Conservation (phyloP, 2,329 filamentous ascomycete genomes). For the Penicillium sp. region DNA sequence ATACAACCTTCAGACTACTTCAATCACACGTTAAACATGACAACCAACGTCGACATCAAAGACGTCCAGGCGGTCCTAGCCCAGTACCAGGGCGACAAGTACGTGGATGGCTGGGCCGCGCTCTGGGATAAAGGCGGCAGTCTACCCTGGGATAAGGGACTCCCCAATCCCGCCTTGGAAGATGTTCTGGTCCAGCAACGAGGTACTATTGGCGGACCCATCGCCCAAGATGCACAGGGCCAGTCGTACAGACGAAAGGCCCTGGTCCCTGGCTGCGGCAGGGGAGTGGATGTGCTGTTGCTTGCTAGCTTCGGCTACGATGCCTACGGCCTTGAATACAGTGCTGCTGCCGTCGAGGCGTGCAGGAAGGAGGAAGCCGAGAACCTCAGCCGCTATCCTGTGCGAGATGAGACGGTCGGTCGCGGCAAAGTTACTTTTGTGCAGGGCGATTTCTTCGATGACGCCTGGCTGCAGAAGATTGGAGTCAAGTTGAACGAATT, state of each 20-base stretch:
- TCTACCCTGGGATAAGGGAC: constrained; percentile 58
- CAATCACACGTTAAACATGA: neutral
- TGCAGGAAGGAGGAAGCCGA: constrained; percentile 36
- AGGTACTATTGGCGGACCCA: constrained; percentile 36
- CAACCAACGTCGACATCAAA: constrained; percentile 16
- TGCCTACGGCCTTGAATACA: constrained; percentile 68
- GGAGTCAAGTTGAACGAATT: constrained; percentile 35
- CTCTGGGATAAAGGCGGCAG: constrained; percentile 53
- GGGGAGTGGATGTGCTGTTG: constrained; percentile 74
- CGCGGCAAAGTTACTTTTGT: constrained; percentile 41
- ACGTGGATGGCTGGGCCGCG: constrained; percentile 50
- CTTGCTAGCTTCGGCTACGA: constrained; percentile 72
- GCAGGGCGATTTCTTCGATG: constrained; percentile 44
- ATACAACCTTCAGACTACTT: neutral
- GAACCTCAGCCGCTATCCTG: constrained; percentile 34
- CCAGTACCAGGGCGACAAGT: constrained; percentile 37
- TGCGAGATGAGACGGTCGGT: constrained; percentile 34
- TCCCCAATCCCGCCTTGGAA: constrained; percentile 56
- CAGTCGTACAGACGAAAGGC: constrained; percentile 49
- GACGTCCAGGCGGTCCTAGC: constrained; percentile 41
- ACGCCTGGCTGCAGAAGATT: constrained; percentile 39
- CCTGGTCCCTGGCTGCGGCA: constrained; percentile 76
- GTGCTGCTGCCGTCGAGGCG: constrained; percentile 45
- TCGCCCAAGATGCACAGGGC: constrained; percentile 22
- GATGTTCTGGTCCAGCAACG: constrained; percentile 47